Evolutionary conservation across 1,284 basidiomycete species (phyloP).

Genomic region (Dichomitus squalens): DNA sequence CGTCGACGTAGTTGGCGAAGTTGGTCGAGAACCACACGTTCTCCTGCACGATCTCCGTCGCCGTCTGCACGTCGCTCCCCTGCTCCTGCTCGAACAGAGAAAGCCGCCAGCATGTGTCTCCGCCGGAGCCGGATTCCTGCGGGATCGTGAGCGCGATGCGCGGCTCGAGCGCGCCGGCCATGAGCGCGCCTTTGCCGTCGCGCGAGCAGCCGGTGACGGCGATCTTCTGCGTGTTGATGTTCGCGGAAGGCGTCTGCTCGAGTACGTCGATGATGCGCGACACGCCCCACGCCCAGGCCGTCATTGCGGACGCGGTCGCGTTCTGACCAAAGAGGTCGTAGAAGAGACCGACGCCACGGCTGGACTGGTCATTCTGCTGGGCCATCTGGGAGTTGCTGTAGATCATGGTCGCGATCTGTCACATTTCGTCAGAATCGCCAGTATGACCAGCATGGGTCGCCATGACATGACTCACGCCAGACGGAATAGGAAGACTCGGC

Average conservation of each 20-base stretch:
- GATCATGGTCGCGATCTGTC: constrained; percentile 45
- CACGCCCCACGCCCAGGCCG: constrained; percentile 59
- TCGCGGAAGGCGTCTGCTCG: constrained; percentile 42
- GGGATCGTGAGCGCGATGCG: constrained; percentile 58
- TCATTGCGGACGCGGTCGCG: constrained; percentile 51
- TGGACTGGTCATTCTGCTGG: constrained; percentile 41
- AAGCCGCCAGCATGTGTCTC: constrained; percentile 57
- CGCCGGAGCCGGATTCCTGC: constrained; percentile 59
- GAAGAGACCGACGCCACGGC: constrained; percentile 55
- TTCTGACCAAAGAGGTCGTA: constrained; percentile 50
- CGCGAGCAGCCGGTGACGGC: constrained; percentile 59
- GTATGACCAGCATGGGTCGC: not conserved
- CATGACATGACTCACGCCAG: constrained; percentile 34
- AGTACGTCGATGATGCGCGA: constrained; percentile 57
- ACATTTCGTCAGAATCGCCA: constrained; percentile 19
- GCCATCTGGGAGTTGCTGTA: constrained; percentile 56
- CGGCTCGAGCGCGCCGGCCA: constrained; percentile 54
- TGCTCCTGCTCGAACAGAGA: constrained; percentile 43
- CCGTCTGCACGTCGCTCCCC: constrained; percentile 46
- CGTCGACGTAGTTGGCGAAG: constrained; percentile 48
- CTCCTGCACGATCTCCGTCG: constrained; percentile 53
- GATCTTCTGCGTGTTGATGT: constrained; percentile 48
- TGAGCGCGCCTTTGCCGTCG: constrained; percentile 57
- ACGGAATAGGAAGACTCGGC: constrained; percentile 49
- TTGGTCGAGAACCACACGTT: constrained; percentile 56